Evolutionary conservation across 176 grass and related monocot species (phyloP), one percentile per base, ranked within the genome.

Genomic region (Zoysia japonica): DNA sequence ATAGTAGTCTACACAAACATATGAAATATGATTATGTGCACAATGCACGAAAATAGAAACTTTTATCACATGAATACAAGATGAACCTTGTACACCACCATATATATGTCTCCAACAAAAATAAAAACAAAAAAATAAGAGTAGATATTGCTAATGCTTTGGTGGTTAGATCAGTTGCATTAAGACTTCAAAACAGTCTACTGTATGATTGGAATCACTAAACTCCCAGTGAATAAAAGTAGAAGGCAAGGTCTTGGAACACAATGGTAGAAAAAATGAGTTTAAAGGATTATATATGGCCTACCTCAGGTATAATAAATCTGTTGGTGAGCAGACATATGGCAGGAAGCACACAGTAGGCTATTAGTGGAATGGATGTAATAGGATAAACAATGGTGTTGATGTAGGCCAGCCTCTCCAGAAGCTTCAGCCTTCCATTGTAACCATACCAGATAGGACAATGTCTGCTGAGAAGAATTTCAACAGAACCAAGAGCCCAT

Each of bases 371-470:
- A 55, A 97, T 74, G 55, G 91, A 97, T 11, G 94, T 93, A 56
- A 93, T 88, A 39, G 93, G 93, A 86, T 97, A 97, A 55, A 91
- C 90, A 16, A 92, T 97, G 68, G 93, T 90, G 80, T 93, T 97
- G 44, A 97, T 97, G 68, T 97, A 97, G 1, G 94, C 91, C 77
- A 97, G 53, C 57, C 94, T 93, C 80, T 97, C 88, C 82, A 97
- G 75, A 78, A 92, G 85, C 71, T 89, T 97, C 60, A 97, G 80
- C 72, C 86, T 80, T 45, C 86, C 91, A 64, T 86, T 89, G 71
- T 97, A 97, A 59, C 90, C 91, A 68, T 97, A 97, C 94, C 91
- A 97, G n/a, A 97, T 89, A 69, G 94, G 94, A 85, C 94, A 97
- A 45, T 97, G 94, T 15, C 91, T 87, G 83, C 91, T 93, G 13